phyloP scores from a whole-genome alignment of 345 rosid genomes.

The Garcia nutans region DNA sequence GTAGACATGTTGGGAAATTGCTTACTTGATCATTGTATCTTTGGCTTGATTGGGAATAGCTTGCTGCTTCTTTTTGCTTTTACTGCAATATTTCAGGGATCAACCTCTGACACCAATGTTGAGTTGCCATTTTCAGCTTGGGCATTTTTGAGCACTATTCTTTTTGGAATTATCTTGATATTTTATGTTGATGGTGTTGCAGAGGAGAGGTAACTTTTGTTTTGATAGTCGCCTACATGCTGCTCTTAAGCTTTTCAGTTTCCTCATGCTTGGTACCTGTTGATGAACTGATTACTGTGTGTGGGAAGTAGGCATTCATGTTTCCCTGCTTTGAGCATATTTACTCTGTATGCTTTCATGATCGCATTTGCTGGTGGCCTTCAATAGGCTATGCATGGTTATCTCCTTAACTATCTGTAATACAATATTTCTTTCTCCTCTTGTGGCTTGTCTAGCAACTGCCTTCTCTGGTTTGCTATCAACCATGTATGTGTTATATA shows the following conservation, averaged over 20 bases:
- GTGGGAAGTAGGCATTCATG: neutral
- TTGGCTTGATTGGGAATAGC: slow-evolving; percentile 22
- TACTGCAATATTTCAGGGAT: slow-evolving; percentile 55
- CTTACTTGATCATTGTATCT: slow-evolving; percentile 10
- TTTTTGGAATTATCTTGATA: slow-evolving; percentile 80
- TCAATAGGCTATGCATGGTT: neutral
- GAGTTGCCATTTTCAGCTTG: slow-evolving; percentile 81
- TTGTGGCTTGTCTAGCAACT: neutral
- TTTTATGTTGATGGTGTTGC: slow-evolving; percentile 86
- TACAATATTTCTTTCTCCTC: neutral
- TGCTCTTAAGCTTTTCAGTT: slow-evolving; percentile 13
- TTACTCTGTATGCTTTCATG: neutral
- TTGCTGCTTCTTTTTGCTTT: slow-evolving; percentile 12
- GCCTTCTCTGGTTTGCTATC: neutral
- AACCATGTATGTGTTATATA: neutral
- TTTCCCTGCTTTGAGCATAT: neutral
- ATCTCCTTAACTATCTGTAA: neutral
- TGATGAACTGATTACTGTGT: neutral
- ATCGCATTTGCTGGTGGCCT: neutral
- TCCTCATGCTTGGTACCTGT: neutral
- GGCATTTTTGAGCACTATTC: slow-evolving; percentile 78
- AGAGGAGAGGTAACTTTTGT: slow-evolving; percentile 74
- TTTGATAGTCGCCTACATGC: neutral
- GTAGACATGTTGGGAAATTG: slow-evolving; percentile 1
- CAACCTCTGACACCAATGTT: slow-evolving; percentile 48